Evolutionary conservation across 805 yeast species (phyloP), one percentile per base, ranked within the genome.

Genomic region (Metschnikowia arizonensis): DNA sequence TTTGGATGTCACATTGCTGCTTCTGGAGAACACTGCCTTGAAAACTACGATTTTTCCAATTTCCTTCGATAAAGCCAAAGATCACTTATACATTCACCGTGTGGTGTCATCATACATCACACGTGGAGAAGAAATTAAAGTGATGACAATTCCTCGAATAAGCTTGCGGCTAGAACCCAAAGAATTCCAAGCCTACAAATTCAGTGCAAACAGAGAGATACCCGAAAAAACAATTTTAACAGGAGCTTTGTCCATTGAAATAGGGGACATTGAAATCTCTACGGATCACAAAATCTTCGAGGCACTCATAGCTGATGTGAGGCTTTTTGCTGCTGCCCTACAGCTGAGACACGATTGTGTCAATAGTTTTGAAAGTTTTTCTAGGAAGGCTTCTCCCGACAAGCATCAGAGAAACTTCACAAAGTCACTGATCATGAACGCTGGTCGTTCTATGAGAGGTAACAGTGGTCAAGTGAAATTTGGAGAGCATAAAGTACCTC

Each of bases 31-130:
- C 1, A 43, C 52, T 0, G 29, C 23, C 0, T 23, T 77, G 4
- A 59, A 54, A 23, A 26, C 60, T 0, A 59, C 64, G 2, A 42
- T 76, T 0, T 62, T 70, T 9, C 83, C 85, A 1, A 49, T 79
- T 1, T 66, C 77, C 0, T 75, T 57, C 49, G 71, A 69, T 40
- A 65, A 75, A 8, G 41, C 54, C 0, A 58, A 59, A 4, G 63
- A 65, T 4, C 56, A 55, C 3, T 41, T 77, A 9, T 59, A 55
- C 3, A 56, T 75, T 5, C 65, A 66, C 5, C 67, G 66, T 39
- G 46, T 73, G 1, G 33, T 37, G 6, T n/a, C 44, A 5, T 35
- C 19, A 10, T 43, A 45, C 26, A 40, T 29, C 3, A 19, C 42
- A 9, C 23, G 31, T 17, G 44, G 32, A 3, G 24, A 21, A 1